These are phyloP conservation scores for Apostasia ramifera DNA, from an alignment of 106 monocot genomes.

Conservation along the genomic window DNA sequence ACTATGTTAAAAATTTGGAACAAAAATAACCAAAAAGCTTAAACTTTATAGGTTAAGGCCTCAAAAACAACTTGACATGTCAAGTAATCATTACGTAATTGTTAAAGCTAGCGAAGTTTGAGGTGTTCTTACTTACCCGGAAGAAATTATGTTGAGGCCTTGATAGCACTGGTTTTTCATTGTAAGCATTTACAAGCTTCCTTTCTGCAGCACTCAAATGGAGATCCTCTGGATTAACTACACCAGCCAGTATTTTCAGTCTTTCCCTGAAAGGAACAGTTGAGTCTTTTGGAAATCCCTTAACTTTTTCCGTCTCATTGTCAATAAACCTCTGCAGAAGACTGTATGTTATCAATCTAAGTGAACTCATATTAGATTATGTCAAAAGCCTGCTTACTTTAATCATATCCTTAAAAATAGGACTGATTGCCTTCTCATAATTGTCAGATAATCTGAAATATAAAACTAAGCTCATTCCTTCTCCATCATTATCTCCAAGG, in stretches of 20 bases:
- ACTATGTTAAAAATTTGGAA: too few species aligned
- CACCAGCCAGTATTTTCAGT: constrained; percentile 61
- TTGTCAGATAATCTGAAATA: constrained; percentile 72
- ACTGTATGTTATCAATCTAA: background rate
- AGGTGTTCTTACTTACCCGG: constrained; percentile 18
- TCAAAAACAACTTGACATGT: background rate
- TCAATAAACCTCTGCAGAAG: constrained; percentile 45
- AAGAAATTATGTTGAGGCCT: constrained; percentile 80
- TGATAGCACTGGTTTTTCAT: constrained; percentile 87
- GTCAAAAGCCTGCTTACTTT: constrained; percentile 27
- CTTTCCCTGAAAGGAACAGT: constrained; percentile 62
- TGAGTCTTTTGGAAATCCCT: constrained; percentile 69
- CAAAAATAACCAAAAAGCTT: background rate
- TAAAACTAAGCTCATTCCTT: constrained; percentile 74
- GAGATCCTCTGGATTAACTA: constrained; percentile 73
- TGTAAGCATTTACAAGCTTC: constrained; percentile 68
- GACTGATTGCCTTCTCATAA: constrained; percentile 45
- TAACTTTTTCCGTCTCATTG: constrained; percentile 62
- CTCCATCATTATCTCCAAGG: constrained; percentile 77
- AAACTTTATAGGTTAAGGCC: background rate
- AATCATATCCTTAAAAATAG: constrained; percentile 53
- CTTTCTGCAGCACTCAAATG: constrained; percentile 54
- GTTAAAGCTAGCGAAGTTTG: background rate
- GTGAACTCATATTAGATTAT: background rate
- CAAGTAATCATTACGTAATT: background rate